Evolutionary conservation across 2,329 filamentous ascomycete species (phyloP), one percentile per base, ranked within the genome.

Genomic region (Leptoxyphium fumago): DNA sequence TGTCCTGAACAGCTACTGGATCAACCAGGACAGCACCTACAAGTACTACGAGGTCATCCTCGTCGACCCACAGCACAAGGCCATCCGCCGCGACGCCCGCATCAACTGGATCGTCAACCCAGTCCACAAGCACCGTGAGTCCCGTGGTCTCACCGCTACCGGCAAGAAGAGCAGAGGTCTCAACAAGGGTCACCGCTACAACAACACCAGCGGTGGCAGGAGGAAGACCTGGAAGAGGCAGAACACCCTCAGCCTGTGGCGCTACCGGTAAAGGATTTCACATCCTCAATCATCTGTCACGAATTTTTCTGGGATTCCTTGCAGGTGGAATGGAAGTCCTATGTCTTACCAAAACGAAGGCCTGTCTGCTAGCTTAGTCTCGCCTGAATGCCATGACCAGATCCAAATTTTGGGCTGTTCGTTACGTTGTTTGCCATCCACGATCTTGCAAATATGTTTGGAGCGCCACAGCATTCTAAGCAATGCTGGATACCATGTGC

Each of bases 81-180:
- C 91, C 66, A 98, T 98, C 79, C 91, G 91, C 72, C 85, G 84
- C 67, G 91, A 98, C 71, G 76, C 91, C 64, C 88, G 91, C 73
- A 96, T 98, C 84, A 98, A 94, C 85, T 98, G 91, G 91, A 98
- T 98, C 78, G 86, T 89, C 75, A 93, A 93, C 75, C 84, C 91
- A 61, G 93, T 98, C 64, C 91, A 98, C 86, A 98, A 98, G 88
- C 91, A 96, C 82, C 91, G 91, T 75, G 91, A 98, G 79, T 73
- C 78, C 63, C 88, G 91, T 71, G 93, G 91, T 64, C 86, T 98
- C 61, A 98, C 91, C 61, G 82, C 89, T 64, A 96, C 89, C 58
- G 91, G 91, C 81, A 98, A 98, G 88, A 93, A 93, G 77, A 94
- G 86, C 64, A 87, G 91, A 71, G 91, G 93, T 74, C 83, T 98